Evolutionary conservation across 2,329 filamentous ascomycete species (phyloP).

Genomic region (Bimuria novae-zelandiae): DNA sequence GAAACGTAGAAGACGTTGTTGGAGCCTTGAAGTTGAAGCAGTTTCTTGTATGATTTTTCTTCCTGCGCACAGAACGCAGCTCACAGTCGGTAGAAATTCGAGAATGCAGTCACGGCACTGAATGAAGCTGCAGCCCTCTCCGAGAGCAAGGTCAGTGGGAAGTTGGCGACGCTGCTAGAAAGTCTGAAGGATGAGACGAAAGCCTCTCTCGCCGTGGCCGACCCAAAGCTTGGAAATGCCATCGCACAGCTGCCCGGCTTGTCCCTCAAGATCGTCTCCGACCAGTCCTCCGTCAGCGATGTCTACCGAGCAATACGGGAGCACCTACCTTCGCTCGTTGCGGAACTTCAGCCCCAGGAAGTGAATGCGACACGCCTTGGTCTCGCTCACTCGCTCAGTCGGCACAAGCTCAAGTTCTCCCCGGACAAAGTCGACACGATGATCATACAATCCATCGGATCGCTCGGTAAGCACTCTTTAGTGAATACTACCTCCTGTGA

Average conservation of each 20-base stretch:
- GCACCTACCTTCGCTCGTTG: constrained; percentile 87
- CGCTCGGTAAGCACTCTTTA: too few relatives aligned
- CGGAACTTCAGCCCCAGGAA: constrained; percentile 81
- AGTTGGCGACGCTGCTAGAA: constrained; percentile 80
- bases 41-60: constrained; percentile 58
- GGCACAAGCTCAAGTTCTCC: constrained; percentile 96
- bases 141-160: constrained; percentile 92
- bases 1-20: constrained; percentile 82
- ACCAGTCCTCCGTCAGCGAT: constrained; percentile 77
- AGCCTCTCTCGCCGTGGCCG: constrained; percentile 88
- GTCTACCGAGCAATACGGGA: constrained; percentile 94
- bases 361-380: constrained; percentile 94
- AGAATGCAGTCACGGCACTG: constrained; percentile 86
- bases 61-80: not conserved
- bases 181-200: constrained; percentile 98
- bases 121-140: constrained; percentile 78
- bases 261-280: constrained; percentile 81
- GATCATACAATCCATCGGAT: constrained; percentile 93
- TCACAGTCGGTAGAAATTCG: constrained; percentile 71
- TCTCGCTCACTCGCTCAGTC: constrained; percentile 91
- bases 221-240: constrained; percentile 86
- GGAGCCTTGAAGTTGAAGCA: constrained; percentile 95
- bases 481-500: too few relatives aligned
- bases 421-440: constrained; percentile 99
- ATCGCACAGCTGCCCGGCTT: constrained; percentile 91